phyloP scores from a whole-genome alignment of 768 basidiomycete genomes.

The Boletus reticulatus region DNA sequence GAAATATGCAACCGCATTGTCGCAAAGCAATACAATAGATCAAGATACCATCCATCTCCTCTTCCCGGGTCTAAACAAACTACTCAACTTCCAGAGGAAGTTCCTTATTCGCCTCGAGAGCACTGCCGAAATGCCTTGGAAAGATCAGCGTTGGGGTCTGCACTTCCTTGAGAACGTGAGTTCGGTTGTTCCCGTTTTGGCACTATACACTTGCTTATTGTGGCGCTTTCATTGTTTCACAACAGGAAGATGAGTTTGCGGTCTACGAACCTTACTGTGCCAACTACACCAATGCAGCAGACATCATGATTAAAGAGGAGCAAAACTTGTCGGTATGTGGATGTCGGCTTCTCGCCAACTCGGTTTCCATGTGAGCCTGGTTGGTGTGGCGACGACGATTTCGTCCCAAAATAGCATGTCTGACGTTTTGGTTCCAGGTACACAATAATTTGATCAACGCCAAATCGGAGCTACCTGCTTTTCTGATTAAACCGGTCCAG shows the following conservation, averaged over 20 bases:
- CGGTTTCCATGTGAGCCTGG: slow-evolving; percentile 15
- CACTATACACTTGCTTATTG: slow-evolving; percentile 33
- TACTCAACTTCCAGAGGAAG: slow-evolving; percentile 94
- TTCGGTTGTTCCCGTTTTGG: slow-evolving; percentile 8
- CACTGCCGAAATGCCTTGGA: slow-evolving; percentile 79
- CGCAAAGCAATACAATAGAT: slow-evolving; percentile 81
- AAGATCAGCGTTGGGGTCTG: slow-evolving; percentile 84
- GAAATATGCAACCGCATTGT: slow-evolving; percentile 87
- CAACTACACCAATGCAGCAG: slow-evolving; percentile 86
- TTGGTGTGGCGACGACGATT: slow-evolving; percentile 26
- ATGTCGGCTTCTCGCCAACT: background rate
- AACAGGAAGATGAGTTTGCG: slow-evolving; percentile 93
- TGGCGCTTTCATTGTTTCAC: slow-evolving; percentile 45
- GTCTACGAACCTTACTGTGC: slow-evolving; percentile 98
- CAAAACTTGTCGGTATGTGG: slow-evolving; percentile 77
- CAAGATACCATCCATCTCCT: slow-evolving; percentile 95
- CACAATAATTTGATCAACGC: slow-evolving; percentile 85
- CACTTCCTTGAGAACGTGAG: slow-evolving; percentile 83
- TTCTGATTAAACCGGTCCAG: slow-evolving; percentile 98
- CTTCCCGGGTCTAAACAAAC: slow-evolving; percentile 91
- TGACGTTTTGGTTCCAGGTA: slow-evolving; percentile 43
- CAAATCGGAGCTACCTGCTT: slow-evolving; percentile 90
- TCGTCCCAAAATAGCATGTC: slow-evolving; percentile 19
- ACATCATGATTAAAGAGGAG: slow-evolving; percentile 83
- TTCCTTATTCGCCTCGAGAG: slow-evolving; percentile 90